A percentile compares a stretch with the other conserved stretches of the same genome.
These are phyloP conservation scores for Cladosporium sp. DNA, from an alignment of 2,329 filamentous ascomycete species.

Conservation along the genomic window DNA sequence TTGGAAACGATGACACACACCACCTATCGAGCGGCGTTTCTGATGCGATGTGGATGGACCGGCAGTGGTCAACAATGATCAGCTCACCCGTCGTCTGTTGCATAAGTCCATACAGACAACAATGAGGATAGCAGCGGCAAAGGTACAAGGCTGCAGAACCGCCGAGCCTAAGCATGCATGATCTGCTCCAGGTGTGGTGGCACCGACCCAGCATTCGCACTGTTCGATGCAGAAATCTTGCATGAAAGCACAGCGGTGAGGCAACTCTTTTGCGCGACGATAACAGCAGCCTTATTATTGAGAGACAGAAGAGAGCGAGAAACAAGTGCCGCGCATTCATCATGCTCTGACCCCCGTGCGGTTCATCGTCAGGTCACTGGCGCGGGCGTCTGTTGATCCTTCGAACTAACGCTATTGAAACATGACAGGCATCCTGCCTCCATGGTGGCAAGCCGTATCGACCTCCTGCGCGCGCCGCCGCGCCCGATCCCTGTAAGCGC, in stretches of 20 bases:
- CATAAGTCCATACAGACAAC: not conserved
- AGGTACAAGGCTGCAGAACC: conserved; percentile 18
- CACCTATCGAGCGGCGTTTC: not conserved
- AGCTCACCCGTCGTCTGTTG: not conserved
- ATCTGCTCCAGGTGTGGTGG: conserved; percentile 8
- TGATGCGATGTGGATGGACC: not conserved
- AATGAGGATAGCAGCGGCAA: conserved; percentile 3
- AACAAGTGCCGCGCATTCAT: not conserved
- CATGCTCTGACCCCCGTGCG: not conserved
- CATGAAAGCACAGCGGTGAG: conserved; percentile 19
- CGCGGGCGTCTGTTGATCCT: conserved; percentile 10
- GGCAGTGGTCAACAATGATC: not conserved
- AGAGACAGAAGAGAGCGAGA: not conserved
- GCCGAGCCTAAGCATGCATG: conserved; percentile 12
- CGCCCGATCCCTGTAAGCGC: conserved; percentile 17
- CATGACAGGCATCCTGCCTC: conserved; percentile 12
- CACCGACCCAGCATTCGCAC: conserved; percentile 11
- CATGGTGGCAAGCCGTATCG: conserved; percentile 2
- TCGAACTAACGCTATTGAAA: conserved; percentile 4
- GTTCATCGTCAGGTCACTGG: not conserved
- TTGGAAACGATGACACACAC: not conserved
- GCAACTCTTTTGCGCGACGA: conserved; percentile 11
- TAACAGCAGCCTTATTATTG: not conserved
- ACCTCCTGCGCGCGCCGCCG: not conserved
- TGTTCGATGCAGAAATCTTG: conserved; percentile 11